Percentiles rank a stretch among this genome's conserved stretches.
phyloP scores from a whole-genome alignment of 345 rosid genomes.

The Boechera stricta region DNA sequence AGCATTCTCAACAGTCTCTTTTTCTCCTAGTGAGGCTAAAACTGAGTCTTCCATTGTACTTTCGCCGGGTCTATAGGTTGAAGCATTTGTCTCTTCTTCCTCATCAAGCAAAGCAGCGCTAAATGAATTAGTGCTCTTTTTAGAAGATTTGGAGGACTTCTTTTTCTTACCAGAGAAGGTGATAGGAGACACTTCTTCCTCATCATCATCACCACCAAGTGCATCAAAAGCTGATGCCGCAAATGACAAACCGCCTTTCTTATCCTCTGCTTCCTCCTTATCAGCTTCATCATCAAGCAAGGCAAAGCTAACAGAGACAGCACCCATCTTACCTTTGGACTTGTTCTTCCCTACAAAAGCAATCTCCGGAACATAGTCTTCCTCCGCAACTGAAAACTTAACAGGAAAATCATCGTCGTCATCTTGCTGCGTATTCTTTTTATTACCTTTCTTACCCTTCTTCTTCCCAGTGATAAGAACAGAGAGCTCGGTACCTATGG shows the following conservation, averaged over 20 bases:
- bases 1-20: constrained; percentile 68
- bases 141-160: constrained; percentile 72
- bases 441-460: constrained; percentile 66
- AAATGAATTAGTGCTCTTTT: constrained; percentile 61
- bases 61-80: constrained; percentile 44
- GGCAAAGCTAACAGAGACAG: constrained; percentile 51
- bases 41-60: constrained; percentile 55
- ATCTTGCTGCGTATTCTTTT: constrained; percentile 41
- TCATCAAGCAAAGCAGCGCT: constrained; percentile 63
- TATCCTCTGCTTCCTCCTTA: constrained; percentile 32
- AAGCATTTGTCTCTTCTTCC: constrained; percentile 51
- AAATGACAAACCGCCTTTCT: constrained; percentile 35
- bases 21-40: constrained; percentile 44
- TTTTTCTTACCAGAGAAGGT: constrained; percentile 79
- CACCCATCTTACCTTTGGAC: constrained; percentile 54
- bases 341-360: constrained; percentile 61
- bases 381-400: constrained; percentile 43
- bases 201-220: constrained; percentile 51
- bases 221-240: constrained; percentile 49
- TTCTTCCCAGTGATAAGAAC: constrained; percentile 60
- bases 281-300: constrained; percentile 49
- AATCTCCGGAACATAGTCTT: constrained; percentile 43
- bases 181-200: constrained; percentile 53
- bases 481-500: constrained; percentile 60
- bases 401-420: constrained; percentile 50